Conservation (phyloP, 2,329 filamentous ascomycete genomes). For the Calonectria montana region DNA sequence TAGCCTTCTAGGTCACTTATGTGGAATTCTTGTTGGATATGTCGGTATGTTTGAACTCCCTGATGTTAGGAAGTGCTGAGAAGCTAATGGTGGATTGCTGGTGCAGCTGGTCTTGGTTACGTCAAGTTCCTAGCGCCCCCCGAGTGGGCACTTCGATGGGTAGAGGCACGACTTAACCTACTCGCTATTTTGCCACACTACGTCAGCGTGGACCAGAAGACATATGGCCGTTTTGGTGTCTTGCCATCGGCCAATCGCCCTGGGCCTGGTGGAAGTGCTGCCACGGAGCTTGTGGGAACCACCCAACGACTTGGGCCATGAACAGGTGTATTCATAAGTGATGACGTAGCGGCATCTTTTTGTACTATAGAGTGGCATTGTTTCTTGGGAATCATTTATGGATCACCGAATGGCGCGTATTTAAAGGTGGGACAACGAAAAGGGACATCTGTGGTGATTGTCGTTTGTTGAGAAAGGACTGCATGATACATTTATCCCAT, state of each 20-base stretch:
- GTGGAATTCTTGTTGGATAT: slow-evolving; percentile 87
- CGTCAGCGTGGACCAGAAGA: slow-evolving; percentile 95
- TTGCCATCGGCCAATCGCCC: slow-evolving; percentile 69
- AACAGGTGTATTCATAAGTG: slow-evolving; percentile 36
- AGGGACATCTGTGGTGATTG: background rate
- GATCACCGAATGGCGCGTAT: slow-evolving; percentile 20
- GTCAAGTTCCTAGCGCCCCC: slow-evolving; percentile 91
- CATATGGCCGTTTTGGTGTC: slow-evolving; percentile 91
- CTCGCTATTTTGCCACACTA: slow-evolving; percentile 89
- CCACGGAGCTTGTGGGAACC: slow-evolving; percentile 69
- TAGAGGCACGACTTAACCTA: slow-evolving; percentile 89
- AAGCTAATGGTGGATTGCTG: slow-evolving; percentile 19
- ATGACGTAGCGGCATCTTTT: slow-evolving; percentile 19
- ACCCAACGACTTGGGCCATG: slow-evolving; percentile 78
- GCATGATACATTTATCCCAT: background rate
- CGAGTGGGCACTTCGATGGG: slow-evolving; percentile 86
- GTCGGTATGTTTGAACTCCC: slow-evolving; percentile 66
- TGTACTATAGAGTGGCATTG: slow-evolving; percentile 27
- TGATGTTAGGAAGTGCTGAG: background rate
- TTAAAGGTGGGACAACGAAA: slow-evolving; percentile 18
- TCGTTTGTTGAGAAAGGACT: background rate
- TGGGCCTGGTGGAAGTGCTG: slow-evolving; percentile 54
- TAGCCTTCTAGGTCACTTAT: slow-evolving; percentile 88
- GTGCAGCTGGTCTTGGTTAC: slow-evolving; percentile 82
- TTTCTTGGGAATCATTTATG: slow-evolving; percentile 13